A percentile compares a stretch with the other conserved stretches of the same genome.
Evolutionary conservation across 169 alveolate genomes (phyloP).

Genomic region (Cyclospora cayetanensis): DNA sequence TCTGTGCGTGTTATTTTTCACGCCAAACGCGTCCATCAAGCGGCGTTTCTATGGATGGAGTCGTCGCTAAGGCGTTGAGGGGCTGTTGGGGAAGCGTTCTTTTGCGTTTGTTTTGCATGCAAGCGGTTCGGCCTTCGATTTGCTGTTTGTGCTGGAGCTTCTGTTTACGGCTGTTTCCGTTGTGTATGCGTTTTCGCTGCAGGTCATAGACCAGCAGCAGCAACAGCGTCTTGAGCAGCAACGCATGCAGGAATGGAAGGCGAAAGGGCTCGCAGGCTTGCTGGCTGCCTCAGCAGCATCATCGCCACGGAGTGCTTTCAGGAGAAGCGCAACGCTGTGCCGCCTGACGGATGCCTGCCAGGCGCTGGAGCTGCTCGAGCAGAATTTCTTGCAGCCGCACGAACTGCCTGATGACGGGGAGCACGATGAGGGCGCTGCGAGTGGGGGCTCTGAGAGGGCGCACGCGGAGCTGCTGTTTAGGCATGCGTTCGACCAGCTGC

Average conservation of each 20-base stretch:
- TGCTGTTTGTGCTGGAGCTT: not conserved
- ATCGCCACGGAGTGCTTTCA: not conserved
- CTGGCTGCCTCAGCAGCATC: not conserved
- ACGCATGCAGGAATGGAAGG: constrained; percentile 42
- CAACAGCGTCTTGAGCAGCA: constrained; percentile 57
- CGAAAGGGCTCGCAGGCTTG: not conserved
- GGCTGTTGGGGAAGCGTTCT: no score
- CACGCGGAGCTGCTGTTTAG: no score
- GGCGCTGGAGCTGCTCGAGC: constrained; percentile 38
- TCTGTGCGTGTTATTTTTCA: no score
- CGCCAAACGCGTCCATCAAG: no score
- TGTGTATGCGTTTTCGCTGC: not conserved
- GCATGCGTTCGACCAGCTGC: no score
- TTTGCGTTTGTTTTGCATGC: no score
- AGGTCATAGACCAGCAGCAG: constrained; percentile 36
- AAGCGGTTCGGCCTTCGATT: no score
- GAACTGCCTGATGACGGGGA: no score
- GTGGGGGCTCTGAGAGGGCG: no score
- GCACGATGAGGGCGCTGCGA: no score
- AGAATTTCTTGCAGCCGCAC: not conserved
- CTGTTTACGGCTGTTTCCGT: not conserved
- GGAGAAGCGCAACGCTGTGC: not conserved
- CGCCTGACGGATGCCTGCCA: constrained; percentile 32
- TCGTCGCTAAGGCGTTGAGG: no score
- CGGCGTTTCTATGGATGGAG: no score